phyloP scores from a whole-genome alignment of 2,329 filamentous ascomycete species.

The Colletotrichum sp. region DNA sequence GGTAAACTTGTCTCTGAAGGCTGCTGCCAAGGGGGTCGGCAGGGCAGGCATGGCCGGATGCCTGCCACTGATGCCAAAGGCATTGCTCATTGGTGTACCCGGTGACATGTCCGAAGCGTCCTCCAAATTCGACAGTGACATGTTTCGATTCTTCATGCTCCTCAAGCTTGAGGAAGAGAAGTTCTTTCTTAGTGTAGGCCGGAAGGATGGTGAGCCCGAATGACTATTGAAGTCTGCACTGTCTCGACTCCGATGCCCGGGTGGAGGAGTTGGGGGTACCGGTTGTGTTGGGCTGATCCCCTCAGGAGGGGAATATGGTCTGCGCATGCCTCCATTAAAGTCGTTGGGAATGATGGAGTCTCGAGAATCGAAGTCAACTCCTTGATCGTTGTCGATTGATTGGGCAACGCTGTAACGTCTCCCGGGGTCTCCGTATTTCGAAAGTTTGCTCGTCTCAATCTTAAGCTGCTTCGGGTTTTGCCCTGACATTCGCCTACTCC shows the following conservation, averaged over 20 bases:
- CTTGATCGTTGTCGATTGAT: background rate
- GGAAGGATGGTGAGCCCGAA: slow-evolving; percentile 58
- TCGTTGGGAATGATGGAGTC: background rate
- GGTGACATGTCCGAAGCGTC: slow-evolving; percentile 72
- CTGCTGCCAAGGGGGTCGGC: slow-evolving; percentile 70
- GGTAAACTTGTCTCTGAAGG: slow-evolving; percentile 63
- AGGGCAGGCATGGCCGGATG: slow-evolving; percentile 64
- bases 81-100: slow-evolving; percentile 74
- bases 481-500: slow-evolving; percentile 79
- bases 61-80: slow-evolving; percentile 57
- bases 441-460: slow-evolving; percentile 71
- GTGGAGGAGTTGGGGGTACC: slow-evolving; percentile 25
- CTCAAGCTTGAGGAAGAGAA: slow-evolving; percentile 73
- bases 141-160: slow-evolving; percentile 75
- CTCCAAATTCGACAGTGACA: slow-evolving; percentile 68
- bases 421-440: background rate
- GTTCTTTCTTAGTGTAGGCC: slow-evolving; percentile 65
- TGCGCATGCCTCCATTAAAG: background rate
- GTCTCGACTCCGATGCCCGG: slow-evolving; percentile 34
- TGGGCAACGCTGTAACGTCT: slow-evolving; percentile 12
- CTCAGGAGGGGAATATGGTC: slow-evolving; percentile 15
- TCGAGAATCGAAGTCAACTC: background rate
- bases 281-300: slow-evolving; percentile 21
- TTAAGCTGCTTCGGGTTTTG: slow-evolving; percentile 83
- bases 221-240: slow-evolving; percentile 42